phyloP scores from a whole-genome alignment of 2,329 filamentous ascomycete genomes.

The Penicillium sp. region DNA sequence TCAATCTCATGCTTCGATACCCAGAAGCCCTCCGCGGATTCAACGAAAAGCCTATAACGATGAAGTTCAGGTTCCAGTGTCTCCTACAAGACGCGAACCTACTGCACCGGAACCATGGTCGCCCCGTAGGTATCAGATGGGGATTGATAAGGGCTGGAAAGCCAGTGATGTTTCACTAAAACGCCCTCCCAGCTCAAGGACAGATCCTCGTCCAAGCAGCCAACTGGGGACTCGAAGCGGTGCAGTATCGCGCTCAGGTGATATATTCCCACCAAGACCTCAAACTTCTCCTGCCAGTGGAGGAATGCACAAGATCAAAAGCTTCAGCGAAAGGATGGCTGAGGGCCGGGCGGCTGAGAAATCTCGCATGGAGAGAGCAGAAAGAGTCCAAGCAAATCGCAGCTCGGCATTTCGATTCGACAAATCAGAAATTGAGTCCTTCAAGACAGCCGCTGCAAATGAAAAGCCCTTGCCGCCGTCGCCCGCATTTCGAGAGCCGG shows the following conservation, averaged over 20 bases:
- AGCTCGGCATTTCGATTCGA: conserved; percentile 46
- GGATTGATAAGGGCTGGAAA: conserved; percentile 83
- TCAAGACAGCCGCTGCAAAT: conserved; percentile 40
- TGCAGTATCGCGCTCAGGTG: conserved; percentile 23
- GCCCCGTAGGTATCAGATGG: conserved; percentile 73
- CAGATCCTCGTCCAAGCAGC: conserved; percentile 31
- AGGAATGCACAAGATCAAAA: conserved; percentile 44
- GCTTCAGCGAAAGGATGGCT: conserved; percentile 83
- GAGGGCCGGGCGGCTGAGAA: conserved; percentile 55
- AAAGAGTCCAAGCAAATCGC: conserved; percentile 39
- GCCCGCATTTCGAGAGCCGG: conserved; percentile 51
- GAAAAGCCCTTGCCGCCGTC: conserved; percentile 25
- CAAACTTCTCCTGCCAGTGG: conserved; percentile 28
- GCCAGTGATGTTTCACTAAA: conserved; percentile 82
- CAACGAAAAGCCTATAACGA: conserved; percentile 22
- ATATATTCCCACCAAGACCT: conserved; percentile 23
- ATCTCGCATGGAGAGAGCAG: conserved; percentile 37
- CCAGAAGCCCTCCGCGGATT: conserved; percentile 12
- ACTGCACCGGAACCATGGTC: conserved; percentile 60
- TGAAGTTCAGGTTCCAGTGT: conserved; percentile 71
- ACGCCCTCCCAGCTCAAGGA: conserved; percentile 51
- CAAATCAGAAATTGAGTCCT: conserved; percentile 44
- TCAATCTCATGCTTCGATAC: conserved; percentile 16
- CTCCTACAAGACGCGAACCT: conserved; percentile 57
- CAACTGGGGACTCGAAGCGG: conserved; percentile 30